phyloP scores from a whole-genome alignment of 2,329 filamentous ascomycete genomes.

The Ilyonectria destructans region DNA sequence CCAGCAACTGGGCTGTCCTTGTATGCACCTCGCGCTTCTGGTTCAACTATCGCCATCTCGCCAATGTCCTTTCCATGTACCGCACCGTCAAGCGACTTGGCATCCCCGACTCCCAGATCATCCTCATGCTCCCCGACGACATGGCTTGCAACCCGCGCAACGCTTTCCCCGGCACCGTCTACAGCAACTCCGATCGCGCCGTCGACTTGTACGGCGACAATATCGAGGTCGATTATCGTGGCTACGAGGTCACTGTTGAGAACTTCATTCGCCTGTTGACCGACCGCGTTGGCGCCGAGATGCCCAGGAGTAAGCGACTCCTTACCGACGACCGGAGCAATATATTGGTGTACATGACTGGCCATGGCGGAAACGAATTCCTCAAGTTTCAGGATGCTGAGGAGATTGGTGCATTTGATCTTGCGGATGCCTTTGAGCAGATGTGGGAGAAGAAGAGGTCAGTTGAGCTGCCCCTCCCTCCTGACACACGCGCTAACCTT shows the following conservation, averaged over 20 bases:
- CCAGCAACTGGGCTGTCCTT: conserved; percentile 99
- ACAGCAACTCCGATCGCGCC: conserved; percentile 96
- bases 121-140: conserved; percentile 99
- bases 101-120: conserved; percentile 98
- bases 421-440: conserved; percentile 97
- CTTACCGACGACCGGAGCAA: conserved; percentile 97
- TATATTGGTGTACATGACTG: conserved; percentile 99
- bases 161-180: conserved; percentile 96
- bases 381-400: conserved; percentile 98
- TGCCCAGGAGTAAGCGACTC: conserved; percentile 93
- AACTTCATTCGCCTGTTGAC: conserved; percentile 98
- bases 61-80: conserved; percentile 97
- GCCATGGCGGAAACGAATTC: conserved; percentile 97
- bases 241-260: conserved; percentile 98
- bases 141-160: conserved; percentile 99
- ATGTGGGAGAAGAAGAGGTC: conserved; percentile 99
- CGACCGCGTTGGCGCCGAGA: conserved; percentile 93
- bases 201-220: conserved; percentile 98
- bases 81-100: conserved; percentile 97
- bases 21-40: conserved; percentile 98
- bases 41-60: conserved; percentile 99
- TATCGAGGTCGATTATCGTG: conserved; percentile 98
- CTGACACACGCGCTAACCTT: conserved; percentile 20
- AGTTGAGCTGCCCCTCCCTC: conserved; percentile 5
- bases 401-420: conserved; percentile 95